Conservation (phyloP, 177 flowering plant species). For the Tripterygium wilfordii region DNA sequence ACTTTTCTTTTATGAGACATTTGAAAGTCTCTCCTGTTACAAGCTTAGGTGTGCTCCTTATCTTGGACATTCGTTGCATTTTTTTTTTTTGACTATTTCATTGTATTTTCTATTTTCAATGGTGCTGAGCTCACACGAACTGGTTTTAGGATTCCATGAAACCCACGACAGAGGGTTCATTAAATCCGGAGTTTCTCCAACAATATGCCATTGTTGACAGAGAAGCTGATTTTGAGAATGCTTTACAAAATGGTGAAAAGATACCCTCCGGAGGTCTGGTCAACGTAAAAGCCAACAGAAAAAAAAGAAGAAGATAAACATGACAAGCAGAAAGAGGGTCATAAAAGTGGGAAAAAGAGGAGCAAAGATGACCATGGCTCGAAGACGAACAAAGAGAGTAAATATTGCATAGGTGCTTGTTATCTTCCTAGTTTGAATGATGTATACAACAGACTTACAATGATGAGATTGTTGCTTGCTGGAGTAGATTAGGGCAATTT, state of each 20-base stretch:
- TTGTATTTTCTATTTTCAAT: background rate
- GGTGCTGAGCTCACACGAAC: slow-evolving; percentile 1
- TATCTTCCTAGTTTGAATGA: no score
- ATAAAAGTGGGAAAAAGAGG: slow-evolving; percentile 45
- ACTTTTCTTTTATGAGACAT: no score
- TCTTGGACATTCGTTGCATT: no score
- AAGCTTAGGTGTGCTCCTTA: no score
- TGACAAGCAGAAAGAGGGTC: slow-evolving; percentile 26
- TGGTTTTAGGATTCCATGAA: slow-evolving; percentile 63
- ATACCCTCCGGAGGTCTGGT: slow-evolving; percentile 52
- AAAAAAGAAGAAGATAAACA: slow-evolving; percentile 39
- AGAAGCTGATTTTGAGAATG: slow-evolving; percentile 67
- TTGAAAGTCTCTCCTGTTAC: no score
- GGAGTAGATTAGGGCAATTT: no score
- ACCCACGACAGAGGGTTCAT: slow-evolving; percentile 33
- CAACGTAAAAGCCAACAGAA: slow-evolving; percentile 62
- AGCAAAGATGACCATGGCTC: slow-evolving; percentile 33
- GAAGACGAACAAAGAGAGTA: slow-evolving; percentile 50
- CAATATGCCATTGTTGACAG: slow-evolving; percentile 66
- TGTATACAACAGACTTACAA: no score
- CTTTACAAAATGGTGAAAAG: slow-evolving; percentile 63
- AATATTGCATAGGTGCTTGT: no score
- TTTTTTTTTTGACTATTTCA: background rate
- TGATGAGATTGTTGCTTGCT: no score
- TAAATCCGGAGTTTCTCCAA: slow-evolving; percentile 60